Base-by-base conservation (phyloP, 78 protist genomes). In the Mantamonas sphyraenae region DNA sequence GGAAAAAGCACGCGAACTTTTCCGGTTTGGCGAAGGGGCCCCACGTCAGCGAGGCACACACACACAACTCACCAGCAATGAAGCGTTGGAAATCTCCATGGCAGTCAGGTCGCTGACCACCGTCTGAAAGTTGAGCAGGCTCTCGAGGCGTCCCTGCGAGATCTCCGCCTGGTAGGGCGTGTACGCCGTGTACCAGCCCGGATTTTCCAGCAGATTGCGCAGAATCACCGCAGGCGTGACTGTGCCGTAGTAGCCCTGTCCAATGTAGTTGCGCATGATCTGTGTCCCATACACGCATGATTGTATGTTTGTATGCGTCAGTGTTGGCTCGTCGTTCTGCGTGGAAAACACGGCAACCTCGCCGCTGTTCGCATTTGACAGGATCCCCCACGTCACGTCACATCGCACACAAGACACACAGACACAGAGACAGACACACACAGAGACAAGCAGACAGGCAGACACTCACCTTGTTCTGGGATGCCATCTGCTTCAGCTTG, bases 111-210 rank as follows among this genome's bases (percentile, higher is more conserved):
- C 99, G 3, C 71, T 8, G 20, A 93, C 83, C 91, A 94, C 79
- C 20, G 95, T 88, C 83, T 96, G 99, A 83, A 68, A 96, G 86
- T 90, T 92, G 68, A 96, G 68, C 22, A 96, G 85, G 33, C 92
- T 77, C 83, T 96, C 98, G 31, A 96, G 80, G 19, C 99, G 89
- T 30, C 97, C 85, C 79, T 95, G 99, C 19, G 96, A 51, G 19
- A 96, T 80, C 84, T 96, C 99, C 3, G 99, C 93, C 77, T 95
- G 99, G 82, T 96, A 96, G 31, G 99, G 99, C 16, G 99, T 96
- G 90, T 96, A 96, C 60, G 93, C 95, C 33, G 99, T 96, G 90
- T 96, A 96, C 99, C 99, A 96, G n/a, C 88, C 94, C 34, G 99
- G 97, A 73, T 88, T 90, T 73, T 96, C 96, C 58, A 96, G 34